Conservation (phyloP, 768 basidiomycete species). For the Basidioascus undulatus region DNA sequence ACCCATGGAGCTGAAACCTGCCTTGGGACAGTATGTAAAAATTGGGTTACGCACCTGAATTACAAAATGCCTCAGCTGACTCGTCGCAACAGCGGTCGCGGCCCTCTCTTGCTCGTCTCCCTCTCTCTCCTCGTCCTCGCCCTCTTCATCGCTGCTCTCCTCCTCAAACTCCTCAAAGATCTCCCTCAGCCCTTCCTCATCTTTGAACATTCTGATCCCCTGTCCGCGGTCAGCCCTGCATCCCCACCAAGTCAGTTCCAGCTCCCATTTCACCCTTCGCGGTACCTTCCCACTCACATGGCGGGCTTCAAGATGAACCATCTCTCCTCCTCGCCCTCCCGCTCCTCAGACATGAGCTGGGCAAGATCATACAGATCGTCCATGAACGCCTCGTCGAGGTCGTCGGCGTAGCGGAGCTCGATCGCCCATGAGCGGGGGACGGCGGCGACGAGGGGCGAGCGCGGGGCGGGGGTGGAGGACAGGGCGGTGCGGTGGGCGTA, state of each 20-base stretch:
- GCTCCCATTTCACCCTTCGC: no score
- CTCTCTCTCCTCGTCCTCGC: slow-evolving; percentile 9
- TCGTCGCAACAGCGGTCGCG: slow-evolving; percentile 35
- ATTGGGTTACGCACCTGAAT: slow-evolving; percentile 40
- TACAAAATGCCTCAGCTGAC: slow-evolving; percentile 84
- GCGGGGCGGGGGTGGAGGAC: no score
- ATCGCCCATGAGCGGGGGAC: slow-evolving; percentile 59
- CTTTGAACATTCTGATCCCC: slow-evolving; percentile 75
- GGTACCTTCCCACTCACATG: no score
- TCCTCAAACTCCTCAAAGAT: slow-evolving; percentile 65
- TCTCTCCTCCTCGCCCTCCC: slow-evolving; percentile 14
- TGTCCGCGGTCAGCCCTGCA: slow-evolving; percentile 88
- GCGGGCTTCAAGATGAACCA: slow-evolving; percentile 98
- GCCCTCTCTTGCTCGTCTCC: slow-evolving; percentile 1
- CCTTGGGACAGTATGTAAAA: not conserved
- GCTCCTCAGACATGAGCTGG: slow-evolving; percentile 29
- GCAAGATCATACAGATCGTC: slow-evolving; percentile 84
- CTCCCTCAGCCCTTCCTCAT: slow-evolving; percentile 36
- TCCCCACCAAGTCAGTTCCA: no score
- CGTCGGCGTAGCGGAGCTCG: slow-evolving; percentile 72
- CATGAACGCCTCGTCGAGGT: slow-evolving; percentile 73
- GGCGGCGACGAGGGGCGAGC: slow-evolving; percentile 20
- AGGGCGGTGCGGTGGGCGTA: slow-evolving; percentile 31
- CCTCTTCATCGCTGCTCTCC: slow-evolving; percentile 21
- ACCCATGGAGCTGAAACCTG: not conserved